Conservation (phyloP, 2,329 filamentous ascomycete species). For the Fusarium aywerte region DNA sequence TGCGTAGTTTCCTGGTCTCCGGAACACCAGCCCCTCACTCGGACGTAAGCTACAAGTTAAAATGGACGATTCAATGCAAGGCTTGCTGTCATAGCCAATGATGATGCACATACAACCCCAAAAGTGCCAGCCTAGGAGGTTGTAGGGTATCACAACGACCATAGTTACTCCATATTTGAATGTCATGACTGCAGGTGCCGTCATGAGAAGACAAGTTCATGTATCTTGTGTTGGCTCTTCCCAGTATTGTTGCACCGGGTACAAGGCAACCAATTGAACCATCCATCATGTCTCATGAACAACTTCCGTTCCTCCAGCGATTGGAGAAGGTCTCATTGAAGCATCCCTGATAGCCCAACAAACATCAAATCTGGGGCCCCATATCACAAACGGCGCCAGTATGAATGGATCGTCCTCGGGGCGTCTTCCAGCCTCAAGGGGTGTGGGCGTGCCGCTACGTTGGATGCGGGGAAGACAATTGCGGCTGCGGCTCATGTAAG, state of each 20-base stretch:
- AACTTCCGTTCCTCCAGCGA: conserved; percentile 28
- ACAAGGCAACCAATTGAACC: not conserved
- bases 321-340: conserved; percentile 14
- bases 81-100: conserved; percentile 18
- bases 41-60: conserved; percentile 20
- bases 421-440: conserved; percentile 20
- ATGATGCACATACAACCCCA: conserved; percentile 8
- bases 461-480: conserved; percentile 46
- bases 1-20: conserved; percentile 30
- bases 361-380: conserved; percentile 39
- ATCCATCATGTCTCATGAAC: conserved; percentile 8
- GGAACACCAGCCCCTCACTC: conserved; percentile 16
- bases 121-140: conserved; percentile 16
- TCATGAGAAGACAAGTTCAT: conserved; percentile 27
- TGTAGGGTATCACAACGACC: conserved; percentile 13
- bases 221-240: conserved; percentile 5
- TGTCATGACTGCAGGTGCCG: conserved; percentile 7
- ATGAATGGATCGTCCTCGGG: conserved; percentile 37
- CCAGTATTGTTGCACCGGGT: conserved; percentile 10
- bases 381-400: conserved; percentile 39
- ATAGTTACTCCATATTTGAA: conserved; percentile 25
- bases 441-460: conserved; percentile 31
- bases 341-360: conserved; percentile 30
- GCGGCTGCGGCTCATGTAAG: conserved; percentile 48
- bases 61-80: conserved; percentile 12